These are phyloP conservation scores for Lumnitzera racemosa DNA, from an alignment of 345 rosid genomes.

Conservation along the genomic window DNA sequence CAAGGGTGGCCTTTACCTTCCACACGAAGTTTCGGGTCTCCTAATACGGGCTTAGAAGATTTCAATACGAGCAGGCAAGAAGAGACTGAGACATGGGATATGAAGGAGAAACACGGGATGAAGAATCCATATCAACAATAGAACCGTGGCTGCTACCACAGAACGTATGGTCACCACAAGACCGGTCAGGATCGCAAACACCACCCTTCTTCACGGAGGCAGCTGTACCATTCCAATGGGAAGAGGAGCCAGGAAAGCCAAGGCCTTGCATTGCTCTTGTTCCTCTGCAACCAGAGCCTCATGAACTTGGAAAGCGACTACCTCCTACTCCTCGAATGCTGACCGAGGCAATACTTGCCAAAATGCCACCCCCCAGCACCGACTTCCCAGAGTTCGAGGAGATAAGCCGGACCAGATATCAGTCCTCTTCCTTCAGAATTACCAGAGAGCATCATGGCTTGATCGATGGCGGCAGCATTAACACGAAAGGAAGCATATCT, in stretches of 20 bases:
- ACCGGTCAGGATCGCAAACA: slow-evolving; percentile 43
- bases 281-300: slow-evolving; percentile 7
- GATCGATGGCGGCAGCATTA: no score
- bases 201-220: slow-evolving; percentile 59
- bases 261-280: slow-evolving; percentile 30
- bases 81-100: background rate
- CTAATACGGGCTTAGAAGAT: no score
- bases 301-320: slow-evolving; percentile 35
- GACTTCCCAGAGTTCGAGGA: no score
- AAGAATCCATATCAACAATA: background rate
- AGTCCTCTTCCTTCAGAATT: no score
- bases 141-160: background rate
- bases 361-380: slow-evolving; percentile 17
- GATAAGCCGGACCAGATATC: no score
- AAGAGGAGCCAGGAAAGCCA: slow-evolving; percentile 86
- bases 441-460: no score
- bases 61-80: no score
- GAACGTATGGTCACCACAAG: slow-evolving; percentile 33
- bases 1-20: no score
- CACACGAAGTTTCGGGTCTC: no score
- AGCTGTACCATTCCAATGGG: slow-evolving; percentile 84
- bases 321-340: slow-evolving; percentile 64
- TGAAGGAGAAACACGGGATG: background rate
- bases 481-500: no score
- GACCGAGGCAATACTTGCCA: slow-evolving; percentile 29